Evolutionary conservation across 2,329 filamentous ascomycete genomes (phyloP).

Genomic region (Aspergillus ochraceus): DNA sequence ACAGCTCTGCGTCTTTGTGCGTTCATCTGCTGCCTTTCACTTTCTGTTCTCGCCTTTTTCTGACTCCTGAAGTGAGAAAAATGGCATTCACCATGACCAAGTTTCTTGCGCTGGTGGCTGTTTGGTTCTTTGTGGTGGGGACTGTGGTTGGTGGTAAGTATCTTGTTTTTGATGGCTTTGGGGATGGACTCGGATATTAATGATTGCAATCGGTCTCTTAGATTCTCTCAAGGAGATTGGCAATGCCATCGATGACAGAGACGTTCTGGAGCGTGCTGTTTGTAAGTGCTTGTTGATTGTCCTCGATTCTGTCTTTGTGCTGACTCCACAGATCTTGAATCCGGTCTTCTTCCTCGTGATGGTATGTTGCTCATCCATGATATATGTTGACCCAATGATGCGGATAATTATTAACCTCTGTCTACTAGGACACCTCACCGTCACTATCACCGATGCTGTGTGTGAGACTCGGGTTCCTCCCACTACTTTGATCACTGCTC

Average conservation of each 20-base stretch:
- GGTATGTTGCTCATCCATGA: slow-evolving; percentile 1
- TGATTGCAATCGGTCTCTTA: neutral
- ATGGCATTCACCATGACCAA: slow-evolving; percentile 14
- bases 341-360: slow-evolving; percentile 2
- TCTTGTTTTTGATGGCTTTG: too few relatives aligned
- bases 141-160: slow-evolving; percentile 22
- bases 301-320: neutral
- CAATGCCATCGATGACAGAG: neutral
- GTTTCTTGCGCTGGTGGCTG: slow-evolving; percentile 19
- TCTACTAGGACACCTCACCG: slow-evolving; percentile 9
- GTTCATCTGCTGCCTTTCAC: neutral
- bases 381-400: neutral
- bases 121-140: slow-evolving; percentile 21
- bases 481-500: slow-evolving; percentile 1
- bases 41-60: neutral
- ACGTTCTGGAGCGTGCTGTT: neutral
- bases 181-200: neutral
- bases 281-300: neutral
- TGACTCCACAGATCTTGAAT: neutral
- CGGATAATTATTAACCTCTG: neutral
- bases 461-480: slow-evolving; percentile 9
- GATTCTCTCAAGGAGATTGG: neutral
- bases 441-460: slow-evolving; percentile 26
- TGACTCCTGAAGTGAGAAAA: neutral
- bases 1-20: neutral